Percentiles rank a stretch among this genome's conserved stretches.
These are phyloP conservation scores for Exophiala alcalophila DNA, from an alignment of 2,329 filamentous ascomycete genomes.

Conservation along the genomic window DNA sequence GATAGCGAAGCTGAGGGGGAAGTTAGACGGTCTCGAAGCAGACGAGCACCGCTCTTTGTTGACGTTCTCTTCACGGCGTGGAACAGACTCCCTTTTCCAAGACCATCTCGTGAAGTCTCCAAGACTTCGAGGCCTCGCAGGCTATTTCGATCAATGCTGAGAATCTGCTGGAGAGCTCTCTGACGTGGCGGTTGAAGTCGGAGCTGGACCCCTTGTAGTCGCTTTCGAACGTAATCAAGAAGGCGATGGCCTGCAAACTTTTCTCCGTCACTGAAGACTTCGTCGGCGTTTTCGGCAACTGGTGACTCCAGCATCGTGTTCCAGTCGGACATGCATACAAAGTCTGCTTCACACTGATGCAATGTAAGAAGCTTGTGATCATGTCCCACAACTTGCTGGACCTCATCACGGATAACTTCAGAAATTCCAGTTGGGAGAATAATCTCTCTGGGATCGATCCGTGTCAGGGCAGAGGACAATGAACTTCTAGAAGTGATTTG, in stretches of 20 bases:
- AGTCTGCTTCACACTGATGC: slow-evolving; percentile 48
- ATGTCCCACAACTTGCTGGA: slow-evolving; percentile 68
- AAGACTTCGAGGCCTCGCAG: slow-evolving; percentile 86
- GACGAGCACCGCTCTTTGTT: slow-evolving; percentile 83
- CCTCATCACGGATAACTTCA: slow-evolving; percentile 55
- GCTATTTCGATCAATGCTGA: slow-evolving; percentile 90
- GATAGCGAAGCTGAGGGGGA: slow-evolving; percentile 83
- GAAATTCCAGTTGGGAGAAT: slow-evolving; percentile 67
- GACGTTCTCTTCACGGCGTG: slow-evolving; percentile 87
- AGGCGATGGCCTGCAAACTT: slow-evolving; percentile 73
- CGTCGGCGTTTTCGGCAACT: slow-evolving; percentile 53
- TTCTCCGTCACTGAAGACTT: slow-evolving; percentile 65
- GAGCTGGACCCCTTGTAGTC: slow-evolving; percentile 72
- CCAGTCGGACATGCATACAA: slow-evolving; percentile 64
- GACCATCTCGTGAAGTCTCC: slow-evolving; percentile 76
- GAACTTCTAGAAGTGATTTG: slow-evolving; percentile 69
- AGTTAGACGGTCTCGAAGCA: slow-evolving; percentile 80
- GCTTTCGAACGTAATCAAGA: slow-evolving; percentile 78
- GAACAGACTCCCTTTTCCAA: slow-evolving; percentile 77
- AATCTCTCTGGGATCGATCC: slow-evolving; percentile 80
- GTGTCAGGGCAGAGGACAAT: slow-evolving; percentile 75
- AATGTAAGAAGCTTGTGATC: slow-evolving; percentile 76
- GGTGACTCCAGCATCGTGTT: slow-evolving; percentile 71
- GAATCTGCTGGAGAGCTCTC: slow-evolving; percentile 69
- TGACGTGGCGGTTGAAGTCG: slow-evolving; percentile 80